Evolutionary conservation across 2,329 filamentous ascomycete species (phyloP).

Genomic region (Cytospora leucostoma): DNA sequence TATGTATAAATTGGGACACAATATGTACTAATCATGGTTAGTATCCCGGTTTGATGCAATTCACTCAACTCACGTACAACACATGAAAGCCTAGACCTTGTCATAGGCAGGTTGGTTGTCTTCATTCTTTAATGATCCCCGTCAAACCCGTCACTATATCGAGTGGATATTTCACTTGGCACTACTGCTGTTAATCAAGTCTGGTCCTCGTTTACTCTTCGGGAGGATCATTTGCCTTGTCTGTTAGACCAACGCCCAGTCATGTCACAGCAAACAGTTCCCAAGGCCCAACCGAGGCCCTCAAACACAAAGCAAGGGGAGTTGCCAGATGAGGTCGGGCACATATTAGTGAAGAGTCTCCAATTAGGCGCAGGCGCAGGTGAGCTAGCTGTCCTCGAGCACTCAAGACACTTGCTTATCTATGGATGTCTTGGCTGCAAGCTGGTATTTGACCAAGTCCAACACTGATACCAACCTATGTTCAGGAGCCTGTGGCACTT

Average conservation of each 20-base stretch:
- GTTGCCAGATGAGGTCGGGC: slow-evolving; percentile 46
- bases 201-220: not conserved
- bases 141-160: not conserved
- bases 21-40: slow-evolving; percentile 8
- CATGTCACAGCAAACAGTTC: slow-evolving; percentile 7
- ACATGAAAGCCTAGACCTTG: not conserved
- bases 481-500: slow-evolving; percentile 59
- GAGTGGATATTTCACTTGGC: not conserved
- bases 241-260: slow-evolving; percentile 4
- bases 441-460: not conserved
- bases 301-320: slow-evolving; percentile 29
- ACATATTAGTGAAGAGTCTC: slow-evolving; percentile 53
- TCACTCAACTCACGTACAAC: not conserved
- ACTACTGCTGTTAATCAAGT: not conserved
- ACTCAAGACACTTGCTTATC: not conserved
- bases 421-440: not conserved
- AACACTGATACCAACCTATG: not conserved
- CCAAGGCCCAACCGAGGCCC: slow-evolving; percentile 3
- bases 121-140: not conserved
- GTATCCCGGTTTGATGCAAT: not conserved
- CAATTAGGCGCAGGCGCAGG: slow-evolving; percentile 62
- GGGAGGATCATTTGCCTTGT: slow-evolving; percentile 3
- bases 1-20: not conserved
- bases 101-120: not conserved
- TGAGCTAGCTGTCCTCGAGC: slow-evolving; percentile 34